Evolutionary conservation across 768 basidiomycete genomes (phyloP).

Genomic region (Lactarius hengduanensis): DNA sequence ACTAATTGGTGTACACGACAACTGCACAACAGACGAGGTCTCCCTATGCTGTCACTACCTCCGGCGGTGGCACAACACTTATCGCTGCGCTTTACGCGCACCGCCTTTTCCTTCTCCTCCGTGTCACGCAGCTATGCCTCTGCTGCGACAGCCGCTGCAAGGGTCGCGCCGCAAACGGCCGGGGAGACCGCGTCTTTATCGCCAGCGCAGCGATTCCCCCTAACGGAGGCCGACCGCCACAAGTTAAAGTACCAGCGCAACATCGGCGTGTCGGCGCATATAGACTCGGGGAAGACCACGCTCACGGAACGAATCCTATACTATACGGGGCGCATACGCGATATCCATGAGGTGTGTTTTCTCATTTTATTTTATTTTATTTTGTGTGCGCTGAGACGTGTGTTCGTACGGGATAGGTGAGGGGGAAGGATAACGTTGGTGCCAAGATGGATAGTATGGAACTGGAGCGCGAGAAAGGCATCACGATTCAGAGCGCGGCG

Average conservation of each 20-base stretch:
- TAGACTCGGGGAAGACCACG: slow-evolving; percentile 98
- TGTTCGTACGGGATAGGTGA: slow-evolving; percentile 51
- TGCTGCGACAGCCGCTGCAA: slow-evolving; percentile 12
- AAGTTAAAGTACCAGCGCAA: slow-evolving; percentile 82
- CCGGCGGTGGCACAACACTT: neutral
- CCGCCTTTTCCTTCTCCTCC: neutral
- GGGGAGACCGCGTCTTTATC: slow-evolving; percentile 5
- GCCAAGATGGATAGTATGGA: slow-evolving; percentile 99
- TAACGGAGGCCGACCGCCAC: slow-evolving; percentile 63
- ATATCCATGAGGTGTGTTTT: slow-evolving; percentile 88
- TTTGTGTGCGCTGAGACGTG: neutral
- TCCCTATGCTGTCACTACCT: neutral
- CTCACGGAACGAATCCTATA: slow-evolving; percentile 93
- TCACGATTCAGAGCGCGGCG: slow-evolving; percentile 98
- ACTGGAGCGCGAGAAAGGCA: slow-evolving; percentile 96
- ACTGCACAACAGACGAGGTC: neutral
- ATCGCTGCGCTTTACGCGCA: slow-evolving; percentile 7
- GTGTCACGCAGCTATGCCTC: slow-evolving; percentile 17
- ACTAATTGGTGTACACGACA: no score
- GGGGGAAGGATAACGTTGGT: slow-evolving; percentile 92
- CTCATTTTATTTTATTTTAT: neutral
- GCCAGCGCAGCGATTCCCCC: slow-evolving; percentile 31
- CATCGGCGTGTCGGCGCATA: slow-evolving; percentile 94
- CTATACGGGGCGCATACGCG: slow-evolving; percentile 93
- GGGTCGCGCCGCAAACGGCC: neutral